Evolutionary conservation across 805 yeast species (phyloP), one percentile per base, ranked within the genome.

Genomic region (Naumovozyma dairenensis): DNA sequence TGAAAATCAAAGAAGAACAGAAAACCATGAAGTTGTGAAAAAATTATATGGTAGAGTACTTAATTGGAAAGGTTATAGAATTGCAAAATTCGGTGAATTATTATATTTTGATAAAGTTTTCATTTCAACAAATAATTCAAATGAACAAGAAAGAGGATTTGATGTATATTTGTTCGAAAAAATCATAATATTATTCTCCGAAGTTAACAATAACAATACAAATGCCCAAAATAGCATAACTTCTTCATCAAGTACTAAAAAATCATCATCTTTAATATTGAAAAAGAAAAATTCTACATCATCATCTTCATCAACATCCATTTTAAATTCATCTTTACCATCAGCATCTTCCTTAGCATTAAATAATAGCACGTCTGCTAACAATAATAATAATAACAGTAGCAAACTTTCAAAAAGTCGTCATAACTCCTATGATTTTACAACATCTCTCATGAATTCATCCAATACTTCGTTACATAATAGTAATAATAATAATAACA

Each of bases 1-100:
- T 60, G 98, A 92, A 56, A 84, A 94, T 14, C 96, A 87, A 62
- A 72, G 99, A 59, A 69, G 82, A 43, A 78, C 92, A 2, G 98
- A 92, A 55, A 92, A 92, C 57, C 71, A 76, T 35, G 80, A 77
- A 38, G 70, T 74, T 24, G 66, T 82, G 27, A 74, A 72, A 44
- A 80, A 78, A 34, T 67, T 92, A 28, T 67, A 71, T 35, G 82
- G 75, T 15, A 72, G 87, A 37, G 93, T 89, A 8, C 65, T 69
- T 16, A 94, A 87, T 59, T 92, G 98, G 98, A 76, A 85, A 46
- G 96, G 96, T 16, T 85, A 84, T 53, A 76, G 77, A 38, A 63
- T 80, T 28, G 67, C 67, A 35, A 79, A 77, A 43, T 83, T 85
- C 55, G 99, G 99, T 17, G 94, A 84, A 38, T 68, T 92, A 38